Conservation (phyloP, 345 rosid genomes). For the Erodium maritimum region DNA sequence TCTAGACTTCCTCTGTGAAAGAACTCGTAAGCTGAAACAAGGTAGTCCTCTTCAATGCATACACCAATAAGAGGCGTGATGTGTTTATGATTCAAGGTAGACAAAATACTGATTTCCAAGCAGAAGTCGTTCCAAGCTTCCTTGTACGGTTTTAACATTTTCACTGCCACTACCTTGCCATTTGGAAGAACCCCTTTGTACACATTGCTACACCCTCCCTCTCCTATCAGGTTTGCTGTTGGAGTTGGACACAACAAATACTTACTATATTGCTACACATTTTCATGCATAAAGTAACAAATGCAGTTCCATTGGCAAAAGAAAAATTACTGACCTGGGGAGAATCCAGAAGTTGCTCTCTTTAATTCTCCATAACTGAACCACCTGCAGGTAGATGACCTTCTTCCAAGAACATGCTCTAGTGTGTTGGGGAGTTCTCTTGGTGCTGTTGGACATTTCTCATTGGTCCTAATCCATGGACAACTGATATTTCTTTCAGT, state of each 20-base stretch:
- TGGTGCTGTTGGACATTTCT: conserved; percentile 6
- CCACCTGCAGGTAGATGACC: conserved; percentile 65
- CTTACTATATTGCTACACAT: no score
- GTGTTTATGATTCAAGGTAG: conserved; percentile 64
- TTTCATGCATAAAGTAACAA: neutral
- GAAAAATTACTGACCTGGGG: conserved; percentile 38
- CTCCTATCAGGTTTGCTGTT: conserved; percentile 74
- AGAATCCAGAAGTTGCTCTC: conserved; percentile 60
- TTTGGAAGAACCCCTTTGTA: conserved; percentile 65
- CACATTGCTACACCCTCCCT: conserved; percentile 90
- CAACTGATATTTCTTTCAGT: conserved; percentile 17
- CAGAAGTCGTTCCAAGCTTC: conserved; percentile 59
- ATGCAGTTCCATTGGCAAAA: neutral
- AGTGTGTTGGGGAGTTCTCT: conserved; percentile 41
- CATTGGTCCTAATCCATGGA: conserved; percentile 13
- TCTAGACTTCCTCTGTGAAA: conserved; percentile 89
- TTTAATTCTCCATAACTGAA: conserved; percentile 69
- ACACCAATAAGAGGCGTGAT: conserved; percentile 72
- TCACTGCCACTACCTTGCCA: conserved; percentile 87
- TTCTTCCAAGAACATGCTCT: conserved; percentile 48
- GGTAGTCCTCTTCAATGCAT: conserved; percentile 58
- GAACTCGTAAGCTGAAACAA: conserved; percentile 73
- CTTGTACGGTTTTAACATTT: conserved; percentile 68
- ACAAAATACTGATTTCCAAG: conserved; percentile 72
- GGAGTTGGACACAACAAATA: conserved; percentile 5